Evolutionary conservation across 2,329 filamentous ascomycete species (phyloP), one percentile per base, ranked within the genome.

Genomic region (Ophiostoma himal-ulmi): DNA sequence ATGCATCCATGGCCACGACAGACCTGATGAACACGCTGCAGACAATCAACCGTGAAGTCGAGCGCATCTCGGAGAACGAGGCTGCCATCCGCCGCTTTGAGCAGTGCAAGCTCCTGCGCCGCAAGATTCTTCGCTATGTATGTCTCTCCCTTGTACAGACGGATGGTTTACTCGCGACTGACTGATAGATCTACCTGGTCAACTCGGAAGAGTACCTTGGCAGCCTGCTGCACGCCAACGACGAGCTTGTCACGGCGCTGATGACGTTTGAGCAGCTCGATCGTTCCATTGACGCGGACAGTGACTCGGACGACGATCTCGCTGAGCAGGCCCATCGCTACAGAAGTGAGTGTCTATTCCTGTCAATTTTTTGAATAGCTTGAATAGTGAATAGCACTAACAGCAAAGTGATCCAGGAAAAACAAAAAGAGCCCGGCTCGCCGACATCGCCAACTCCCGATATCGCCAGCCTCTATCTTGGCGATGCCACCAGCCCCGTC

Each of bases 201-300:
- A 92, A 97, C 78, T 90, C 89, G 10, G 94, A 98, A 77, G 89
- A 98, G 76, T 97, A 91, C 84, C 89, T 99, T 10, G 95, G 94
- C 60, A 90, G 92, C 72, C 84, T 99, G 5, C 88, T 99, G 22
- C 92, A 95, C 76, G 94, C 94, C 74, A 98, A 99, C 76, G 95
- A 99, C 76, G 92, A 96, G 79, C 89, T 99, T n/a, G 92, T 98
- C 57, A 90, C 90, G 73, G 93, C 94, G 1, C 84, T 99, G 71
- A 97, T 96, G 87, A 91, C 93, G 0, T 99, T 93, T 77, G 94
- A 98, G 80, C 92, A 97, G 75, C 87, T 98, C 73, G 94, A 99
- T 77, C 89, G 90, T 72, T 93, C 91, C 67, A 91, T 94, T 73
- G 91, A 93, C 74, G 88, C 88, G 6, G 89, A 91, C 77, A 90